phyloP scores from a whole-genome alignment of 2,329 filamentous ascomycete genomes.

The Fusarium miscanthi region DNA sequence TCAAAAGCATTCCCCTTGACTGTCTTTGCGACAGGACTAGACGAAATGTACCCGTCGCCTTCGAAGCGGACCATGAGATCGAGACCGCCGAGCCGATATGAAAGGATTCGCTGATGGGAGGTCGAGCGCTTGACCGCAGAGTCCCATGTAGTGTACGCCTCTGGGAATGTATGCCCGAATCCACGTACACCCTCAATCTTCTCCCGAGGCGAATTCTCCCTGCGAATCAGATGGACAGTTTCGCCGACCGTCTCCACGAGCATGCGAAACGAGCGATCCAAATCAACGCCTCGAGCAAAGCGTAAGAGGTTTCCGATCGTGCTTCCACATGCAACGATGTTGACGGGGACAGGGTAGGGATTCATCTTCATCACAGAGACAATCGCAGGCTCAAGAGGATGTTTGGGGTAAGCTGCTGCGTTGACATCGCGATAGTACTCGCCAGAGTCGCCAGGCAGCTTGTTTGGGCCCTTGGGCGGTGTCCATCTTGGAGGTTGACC shows the following conservation, averaged over 20 bases:
- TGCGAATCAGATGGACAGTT: constrained; percentile 71
- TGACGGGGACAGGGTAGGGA: constrained; percentile 48
- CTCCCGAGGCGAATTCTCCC: constrained; percentile 69
- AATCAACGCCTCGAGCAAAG: constrained; percentile 59
- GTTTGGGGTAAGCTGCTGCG: constrained; percentile 59
- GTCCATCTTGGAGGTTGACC: constrained; percentile 43
- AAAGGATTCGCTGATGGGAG: constrained; percentile 71
- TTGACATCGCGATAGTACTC: constrained; percentile 66
- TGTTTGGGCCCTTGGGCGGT: background rate
- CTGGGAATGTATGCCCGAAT: constrained; percentile 74
- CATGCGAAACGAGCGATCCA: constrained; percentile 67
- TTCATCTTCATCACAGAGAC: constrained; percentile 51
- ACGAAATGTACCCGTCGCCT: constrained; percentile 44
- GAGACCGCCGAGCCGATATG: constrained; percentile 64
- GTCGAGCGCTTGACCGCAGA: constrained; percentile 62
- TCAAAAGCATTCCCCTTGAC: background rate
- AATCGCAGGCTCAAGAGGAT: constrained; percentile 64
- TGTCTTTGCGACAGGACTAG: background rate
- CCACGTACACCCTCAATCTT: constrained; percentile 66
- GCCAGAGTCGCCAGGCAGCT: constrained; percentile 53
- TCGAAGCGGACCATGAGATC: constrained; percentile 45
- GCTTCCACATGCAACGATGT: constrained; percentile 71
- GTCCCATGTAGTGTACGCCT: constrained; percentile 74
- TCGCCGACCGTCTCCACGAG: constrained; percentile 64
- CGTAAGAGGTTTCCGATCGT: constrained; percentile 71